Evolutionary conservation across 768 basidiomycete genomes (phyloP).

Genomic region (Pleurotus djamor): DNA sequence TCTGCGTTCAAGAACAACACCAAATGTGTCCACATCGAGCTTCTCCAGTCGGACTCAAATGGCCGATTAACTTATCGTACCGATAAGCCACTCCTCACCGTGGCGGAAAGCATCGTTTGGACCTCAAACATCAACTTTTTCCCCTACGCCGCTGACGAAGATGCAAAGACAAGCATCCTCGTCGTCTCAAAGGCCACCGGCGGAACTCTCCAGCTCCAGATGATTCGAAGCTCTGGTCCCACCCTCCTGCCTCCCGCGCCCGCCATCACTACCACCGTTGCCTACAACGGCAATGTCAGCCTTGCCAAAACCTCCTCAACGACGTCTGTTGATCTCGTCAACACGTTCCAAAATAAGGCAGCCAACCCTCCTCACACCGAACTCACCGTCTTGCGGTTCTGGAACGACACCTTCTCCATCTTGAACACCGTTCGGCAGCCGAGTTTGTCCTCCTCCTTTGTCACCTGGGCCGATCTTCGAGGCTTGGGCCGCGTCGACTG

Average conservation of each 20-base stretch:
- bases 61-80: not conserved
- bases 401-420: not conserved
- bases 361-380: not conserved
- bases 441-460: not conserved
- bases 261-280: slow-evolving; percentile 2
- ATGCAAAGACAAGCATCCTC: slow-evolving; percentile 11
- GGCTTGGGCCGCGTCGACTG: not conserved
- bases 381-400: not conserved
- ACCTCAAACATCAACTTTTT: slow-evolving; percentile 7
- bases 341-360: not conserved
- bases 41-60: not conserved
- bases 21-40: not conserved
- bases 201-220: not conserved
- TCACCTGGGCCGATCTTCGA: not conserved
- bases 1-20: not conserved
- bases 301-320: slow-evolving; percentile 6
- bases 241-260: not conserved
- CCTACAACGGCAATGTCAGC: slow-evolving; percentile 7
- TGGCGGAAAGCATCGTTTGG: not conserved
- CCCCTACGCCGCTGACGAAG: slow-evolving; percentile 10
- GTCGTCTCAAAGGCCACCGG: not conserved
- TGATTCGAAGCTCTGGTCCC: not conserved
- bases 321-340: slow-evolving; percentile 6
- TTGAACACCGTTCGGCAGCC: not conserved
- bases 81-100: not conserved